Conservation (phyloP, 2,329 filamentous ascomycete genomes). For the Cordyceps pruinosa region DNA sequence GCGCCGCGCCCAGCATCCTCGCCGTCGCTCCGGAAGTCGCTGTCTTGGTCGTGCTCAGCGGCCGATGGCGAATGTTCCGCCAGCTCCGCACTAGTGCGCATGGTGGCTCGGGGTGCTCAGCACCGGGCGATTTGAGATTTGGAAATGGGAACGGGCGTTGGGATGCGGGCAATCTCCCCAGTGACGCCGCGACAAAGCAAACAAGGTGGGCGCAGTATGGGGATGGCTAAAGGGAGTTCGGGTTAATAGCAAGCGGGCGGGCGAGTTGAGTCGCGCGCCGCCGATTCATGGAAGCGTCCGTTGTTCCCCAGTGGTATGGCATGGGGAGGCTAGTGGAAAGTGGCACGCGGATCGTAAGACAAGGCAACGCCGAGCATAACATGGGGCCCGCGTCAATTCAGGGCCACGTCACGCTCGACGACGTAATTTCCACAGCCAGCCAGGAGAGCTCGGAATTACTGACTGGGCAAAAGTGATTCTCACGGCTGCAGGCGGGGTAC, state of each 20-base stretch:
- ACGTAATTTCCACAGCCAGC: too few relatives aligned
- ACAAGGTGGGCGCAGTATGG: slow-evolving; percentile 1
- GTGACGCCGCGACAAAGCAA: neutral
- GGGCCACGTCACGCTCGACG: too few relatives aligned
- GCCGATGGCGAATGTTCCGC: slow-evolving; percentile 19
- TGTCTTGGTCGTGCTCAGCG: slow-evolving; percentile 35
- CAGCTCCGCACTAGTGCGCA: neutral
- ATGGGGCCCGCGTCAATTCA: too few relatives aligned
- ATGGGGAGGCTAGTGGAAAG: too few relatives aligned
- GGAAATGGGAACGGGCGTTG: neutral
- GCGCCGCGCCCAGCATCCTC: slow-evolving; percentile 37
- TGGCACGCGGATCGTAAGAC: too few relatives aligned
- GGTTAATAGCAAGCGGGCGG: slow-evolving; percentile 16
- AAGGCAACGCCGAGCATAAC: too few relatives aligned
- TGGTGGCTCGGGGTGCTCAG: slow-evolving; percentile 1
- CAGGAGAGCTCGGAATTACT: too few relatives aligned
- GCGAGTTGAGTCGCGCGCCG: slow-evolving; percentile 7
- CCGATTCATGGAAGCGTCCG: too few relatives aligned
- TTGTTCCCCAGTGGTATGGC: too few relatives aligned
- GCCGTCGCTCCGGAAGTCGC: slow-evolving; percentile 45
- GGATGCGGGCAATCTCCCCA: neutral
- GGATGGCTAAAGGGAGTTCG: slow-evolving; percentile 1
- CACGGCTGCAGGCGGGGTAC: too few relatives aligned
- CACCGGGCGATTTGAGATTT: neutral
- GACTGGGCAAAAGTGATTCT: too few relatives aligned